These are phyloP conservation scores for Malassezia restricta DNA, from an alignment of 1,284 basidiomycete species.

Conservation along the genomic window DNA sequence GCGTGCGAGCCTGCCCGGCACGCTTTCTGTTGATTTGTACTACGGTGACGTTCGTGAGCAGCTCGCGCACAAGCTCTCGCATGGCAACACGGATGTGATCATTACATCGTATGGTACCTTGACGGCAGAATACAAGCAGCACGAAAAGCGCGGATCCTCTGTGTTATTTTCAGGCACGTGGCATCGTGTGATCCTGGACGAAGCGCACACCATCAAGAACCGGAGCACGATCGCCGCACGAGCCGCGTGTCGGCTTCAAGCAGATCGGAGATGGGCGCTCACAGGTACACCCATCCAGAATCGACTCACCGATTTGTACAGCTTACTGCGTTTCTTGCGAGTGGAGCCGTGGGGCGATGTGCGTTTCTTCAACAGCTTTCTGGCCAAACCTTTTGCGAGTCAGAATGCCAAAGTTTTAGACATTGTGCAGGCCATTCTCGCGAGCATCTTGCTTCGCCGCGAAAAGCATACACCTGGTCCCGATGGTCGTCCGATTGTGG, in stretches of 20 bases:
- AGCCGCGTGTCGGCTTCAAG: constrained; percentile 71
- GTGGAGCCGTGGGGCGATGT: constrained; percentile 67
- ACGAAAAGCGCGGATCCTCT: constrained; percentile 20
- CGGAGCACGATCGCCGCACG: constrained; percentile 77
- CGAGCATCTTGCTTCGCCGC: constrained; percentile 58
- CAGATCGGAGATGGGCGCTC: constrained; percentile 74
- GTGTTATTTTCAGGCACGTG: constrained; percentile 38
- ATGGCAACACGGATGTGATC: constrained; percentile 55
- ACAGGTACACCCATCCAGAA: constrained; percentile 96
- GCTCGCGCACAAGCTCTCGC: constrained; percentile 56
- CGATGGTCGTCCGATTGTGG: constrained; percentile 76
- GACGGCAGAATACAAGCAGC: constrained; percentile 31
- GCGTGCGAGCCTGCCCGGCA: constrained; percentile 54
- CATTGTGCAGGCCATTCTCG: constrained; percentile 40
- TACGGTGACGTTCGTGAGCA: constrained; percentile 69
- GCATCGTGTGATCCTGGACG: constrained; percentile 53
- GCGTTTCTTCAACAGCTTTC: constrained; percentile 42
- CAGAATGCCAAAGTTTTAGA: constrained; percentile 38
- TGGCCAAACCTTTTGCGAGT: constrained; percentile 40
- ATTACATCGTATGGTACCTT: constrained; percentile 71
- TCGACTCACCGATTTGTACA: constrained; percentile 70
- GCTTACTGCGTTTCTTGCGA: constrained; percentile 56
- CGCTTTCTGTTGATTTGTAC: constrained; percentile 53
- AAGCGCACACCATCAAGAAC: constrained; percentile 91
- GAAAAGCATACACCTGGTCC: constrained; percentile 83